Conservation (phyloP, 345 rosid species). For the Arabidopsis thaliana region TAIR10.1 NC_003074.8:9705501-9706000, state of each 20-base stretch:
- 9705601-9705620: constrained; percentile 67
- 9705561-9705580: constrained; percentile 82
- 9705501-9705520: constrained; percentile 70
- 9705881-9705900: constrained; percentile 91
- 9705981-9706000: constrained; percentile 60
- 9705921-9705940: constrained; percentile 61
- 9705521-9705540: constrained; percentile 77
- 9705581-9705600: constrained; percentile 73
- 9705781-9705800: constrained; percentile 81
- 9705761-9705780: constrained; percentile 79
- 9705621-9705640: constrained; percentile 76
- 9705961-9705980: constrained; percentile 55
- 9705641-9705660: constrained; percentile 78
- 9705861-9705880: constrained; percentile 84
- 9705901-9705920: constrained; percentile 83
- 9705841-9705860: constrained; percentile 97
- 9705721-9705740: background rate
- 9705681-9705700: constrained; percentile 86
- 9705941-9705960: constrained; percentile 46
- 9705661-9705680: constrained; percentile 88
- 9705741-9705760: background rate
- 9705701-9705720: constrained; percentile 21
- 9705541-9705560: constrained; percentile 89
- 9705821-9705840: constrained; percentile 83
- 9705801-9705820: constrained; percentile 86